Evolutionary conservation across 768 basidiomycete genomes (phyloP), one percentile per base, ranked within the genome.

Genomic region (Pleurotus sapidus): DNA sequence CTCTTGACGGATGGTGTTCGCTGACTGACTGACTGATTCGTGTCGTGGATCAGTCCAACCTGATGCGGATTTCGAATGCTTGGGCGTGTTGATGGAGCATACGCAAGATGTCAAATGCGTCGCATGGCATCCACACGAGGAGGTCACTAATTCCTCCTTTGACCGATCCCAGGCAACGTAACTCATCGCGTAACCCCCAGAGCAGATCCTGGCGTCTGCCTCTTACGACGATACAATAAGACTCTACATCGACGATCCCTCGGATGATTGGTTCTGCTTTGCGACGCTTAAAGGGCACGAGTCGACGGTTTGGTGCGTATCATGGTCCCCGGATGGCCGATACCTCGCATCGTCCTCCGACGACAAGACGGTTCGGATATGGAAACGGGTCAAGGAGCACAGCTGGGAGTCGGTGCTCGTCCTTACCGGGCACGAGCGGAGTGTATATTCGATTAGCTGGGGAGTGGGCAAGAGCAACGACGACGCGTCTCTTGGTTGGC

Each of bases 181-280:
- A 60, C 62, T 59, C 59, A 55, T 60, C 49, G 59, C 48, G 55
- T 27, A 27, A 25, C 47, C 51, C 49, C 61, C 62, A 68, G 64
- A 59, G 65, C 72, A 96, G 91, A 93, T 98, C 60, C 86, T 99
- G 55, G 96, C 96, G 24, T 98, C 96, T 2, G 92, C 86, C 3
- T 98, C 96, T 0, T 99, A 98, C 73, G 97, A 99, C 67, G 95
- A 98, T 63, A 93, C 91, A 2, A 89, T 99, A 69, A 93, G 92
- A 59, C 83, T 99, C 25, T 95, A 95, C 71, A 73, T 91, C 55
- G 95, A 98, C 64, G 95, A 98, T 68, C 93, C 93, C 0, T 84
- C 84, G 24, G 93, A 96, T 60, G 97, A 99, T 69, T 98, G 97
- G 94, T 91, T 83, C 64, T 89, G 88, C 65, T 89, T 94, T 61